Evolutionary conservation across 2,329 filamentous ascomycete species (phyloP).

Genomic region (Penicillium italicum): DNA sequence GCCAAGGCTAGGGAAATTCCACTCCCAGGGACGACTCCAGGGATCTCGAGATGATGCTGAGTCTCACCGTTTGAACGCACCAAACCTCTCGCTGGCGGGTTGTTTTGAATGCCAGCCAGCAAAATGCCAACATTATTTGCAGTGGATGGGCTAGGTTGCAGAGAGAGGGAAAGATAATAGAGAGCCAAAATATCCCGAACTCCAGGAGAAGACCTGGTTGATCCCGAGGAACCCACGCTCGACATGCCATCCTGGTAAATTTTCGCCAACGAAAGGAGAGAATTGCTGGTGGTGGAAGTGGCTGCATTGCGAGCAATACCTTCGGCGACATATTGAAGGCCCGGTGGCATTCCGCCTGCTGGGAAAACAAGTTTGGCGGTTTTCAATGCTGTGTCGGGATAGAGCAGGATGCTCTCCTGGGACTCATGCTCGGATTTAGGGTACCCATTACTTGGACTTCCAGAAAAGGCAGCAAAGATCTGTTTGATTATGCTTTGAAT

Average conservation of each 20-base stretch:
- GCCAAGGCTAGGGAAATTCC: slow-evolving; percentile 82
- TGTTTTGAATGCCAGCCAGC: slow-evolving; percentile 87
- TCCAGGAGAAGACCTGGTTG: slow-evolving; percentile 63
- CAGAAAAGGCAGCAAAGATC: slow-evolving; percentile 68
- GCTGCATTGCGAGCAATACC: slow-evolving; percentile 72
- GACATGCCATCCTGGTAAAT: slow-evolving; percentile 97
- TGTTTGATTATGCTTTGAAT: slow-evolving; percentile 75
- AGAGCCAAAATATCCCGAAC: slow-evolving; percentile 90
- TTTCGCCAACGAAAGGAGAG: slow-evolving; percentile 87
- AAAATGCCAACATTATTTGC: slow-evolving; percentile 98
- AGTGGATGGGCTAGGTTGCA: slow-evolving; percentile 94
- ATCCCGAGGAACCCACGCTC: slow-evolving; percentile 56
- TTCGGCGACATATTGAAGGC: slow-evolving; percentile 68
- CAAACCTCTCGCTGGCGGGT: slow-evolving; percentile 41
- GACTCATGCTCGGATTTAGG: slow-evolving; percentile 33
- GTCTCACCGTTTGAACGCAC: slow-evolving; percentile 35
- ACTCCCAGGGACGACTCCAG: slow-evolving; percentile 79
- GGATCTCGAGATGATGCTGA: slow-evolving; percentile 54
- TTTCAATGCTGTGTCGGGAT: slow-evolving; percentile 76
- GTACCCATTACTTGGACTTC: slow-evolving; percentile 42
- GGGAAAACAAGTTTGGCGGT: slow-evolving; percentile 82
- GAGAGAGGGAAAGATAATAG: slow-evolving; percentile 89
- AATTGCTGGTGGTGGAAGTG: slow-evolving; percentile 91
- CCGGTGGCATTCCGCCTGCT: slow-evolving; percentile 70
- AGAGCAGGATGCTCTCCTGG: slow-evolving; percentile 68